These are phyloP conservation scores for Erigeron canadensis DNA, from an alignment of 129 eudicot species.

Conservation along the genomic window DNA sequence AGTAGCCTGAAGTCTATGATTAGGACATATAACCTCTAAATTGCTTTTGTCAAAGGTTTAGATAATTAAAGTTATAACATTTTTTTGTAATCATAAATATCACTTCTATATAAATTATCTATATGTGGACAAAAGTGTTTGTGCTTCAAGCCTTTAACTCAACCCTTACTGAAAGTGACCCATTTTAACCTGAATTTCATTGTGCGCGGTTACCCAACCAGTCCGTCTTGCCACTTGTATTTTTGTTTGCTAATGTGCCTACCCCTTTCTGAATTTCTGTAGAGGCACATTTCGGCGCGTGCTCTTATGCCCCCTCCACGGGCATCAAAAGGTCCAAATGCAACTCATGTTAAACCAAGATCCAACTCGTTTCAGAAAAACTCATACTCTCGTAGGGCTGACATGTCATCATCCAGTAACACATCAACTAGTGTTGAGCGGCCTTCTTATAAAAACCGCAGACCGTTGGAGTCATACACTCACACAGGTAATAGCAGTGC, in stretches of 20 bases:
- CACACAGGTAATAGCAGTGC: not conserved
- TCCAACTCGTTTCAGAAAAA: conserved; percentile 15
- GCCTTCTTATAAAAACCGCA: conserved; percentile 48
- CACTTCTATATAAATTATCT: not conserved
- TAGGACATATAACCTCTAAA: too few species aligned
- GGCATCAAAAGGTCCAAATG: conserved; percentile 35
- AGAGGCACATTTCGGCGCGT: conserved; percentile 76
- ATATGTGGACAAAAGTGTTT: not conserved
- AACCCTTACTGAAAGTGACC: not conserved
- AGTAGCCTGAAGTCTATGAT: too few species aligned
- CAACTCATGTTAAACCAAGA: conserved; percentile 39
- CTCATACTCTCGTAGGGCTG: conserved; percentile 37
- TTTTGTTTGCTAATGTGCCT: not conserved
- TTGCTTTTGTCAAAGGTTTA: too few species aligned
- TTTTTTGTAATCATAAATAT: not conserved
- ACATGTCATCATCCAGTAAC: conserved; percentile 52
- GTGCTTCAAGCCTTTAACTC: not conserved
- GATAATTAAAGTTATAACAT: too few species aligned
- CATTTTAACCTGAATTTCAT: not conserved
- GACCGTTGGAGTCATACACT: conserved; percentile 37
- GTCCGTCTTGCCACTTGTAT: not conserved
- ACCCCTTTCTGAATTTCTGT: conserved; percentile 8
- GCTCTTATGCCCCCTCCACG: conserved; percentile 91
- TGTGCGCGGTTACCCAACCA: not conserved
- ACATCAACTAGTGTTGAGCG: conserved; percentile 21